Percentiles rank a stretch among this genome's conserved stretches.
Evolutionary conservation across 208 protist species (phyloP).

Genomic region (Crithidia bombi): DNA sequence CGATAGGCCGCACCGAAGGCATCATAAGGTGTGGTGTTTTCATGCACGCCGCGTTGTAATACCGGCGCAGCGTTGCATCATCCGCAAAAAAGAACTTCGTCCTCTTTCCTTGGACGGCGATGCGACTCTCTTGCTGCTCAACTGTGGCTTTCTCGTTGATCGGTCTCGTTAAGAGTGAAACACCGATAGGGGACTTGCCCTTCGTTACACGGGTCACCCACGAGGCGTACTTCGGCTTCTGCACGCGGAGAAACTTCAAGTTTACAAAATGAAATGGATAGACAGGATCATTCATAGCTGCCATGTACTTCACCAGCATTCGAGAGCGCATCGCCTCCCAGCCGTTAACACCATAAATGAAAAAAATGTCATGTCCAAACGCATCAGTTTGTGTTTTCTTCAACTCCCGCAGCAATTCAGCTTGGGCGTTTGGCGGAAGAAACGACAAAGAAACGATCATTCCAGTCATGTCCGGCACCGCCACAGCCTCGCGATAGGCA

Average conservation of each 20-base stretch:
- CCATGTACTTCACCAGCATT: conserved; percentile 86
- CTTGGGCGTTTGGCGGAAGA: conserved; percentile 44
- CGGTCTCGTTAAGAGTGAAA: conserved; percentile 21
- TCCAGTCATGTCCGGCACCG: conserved; percentile 80
- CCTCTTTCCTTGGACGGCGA: conserved; percentile 11
- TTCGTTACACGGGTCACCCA: conserved; percentile 25
- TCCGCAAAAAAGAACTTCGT: conserved; percentile 76
- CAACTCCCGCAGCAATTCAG: conserved; percentile 64
- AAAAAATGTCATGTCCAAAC: conserved; percentile 79
- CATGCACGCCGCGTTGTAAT: conserved; percentile 85
- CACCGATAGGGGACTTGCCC: conserved; percentile 40
- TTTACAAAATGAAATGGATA: conserved; percentile 93
- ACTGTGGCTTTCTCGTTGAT: not conserved
- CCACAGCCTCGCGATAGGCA: conserved; percentile 48
- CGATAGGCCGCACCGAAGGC: conserved; percentile 79
- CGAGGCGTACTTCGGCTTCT: conserved; percentile 53
- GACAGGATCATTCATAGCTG: conserved; percentile 63
- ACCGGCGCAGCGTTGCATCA: conserved; percentile 83
- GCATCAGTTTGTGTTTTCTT: conserved; percentile 55
- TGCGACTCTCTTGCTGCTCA: not conserved
- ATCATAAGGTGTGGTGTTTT: conserved; percentile 76
- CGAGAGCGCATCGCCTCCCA: conserved; percentile 87
- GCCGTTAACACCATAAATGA: conserved; percentile 83
- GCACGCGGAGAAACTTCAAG: conserved; percentile 60
- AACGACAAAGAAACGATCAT: conserved; percentile 77